Evolutionary conservation across 1,284 basidiomycete species (phyloP), one percentile per base, ranked within the genome.

Genomic region (Malassezia dermatis): DNA sequence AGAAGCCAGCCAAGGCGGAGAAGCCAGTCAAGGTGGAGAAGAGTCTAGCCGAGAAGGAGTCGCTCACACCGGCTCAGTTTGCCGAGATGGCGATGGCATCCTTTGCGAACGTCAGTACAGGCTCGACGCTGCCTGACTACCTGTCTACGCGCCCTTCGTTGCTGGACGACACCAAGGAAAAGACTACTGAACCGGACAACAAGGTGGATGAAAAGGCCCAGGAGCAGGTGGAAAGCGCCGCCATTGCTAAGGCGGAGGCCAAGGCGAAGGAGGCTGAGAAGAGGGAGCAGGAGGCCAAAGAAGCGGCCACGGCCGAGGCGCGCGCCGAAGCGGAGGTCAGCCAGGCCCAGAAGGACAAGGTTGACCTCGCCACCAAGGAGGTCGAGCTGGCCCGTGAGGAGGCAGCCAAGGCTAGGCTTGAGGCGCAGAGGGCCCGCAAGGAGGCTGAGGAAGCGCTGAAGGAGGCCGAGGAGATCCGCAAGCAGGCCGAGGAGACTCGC

Each of bases 71-170:
- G 12, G 32, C 34, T 19, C 46, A 48, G 34, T 48, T 48, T 28
- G 46, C 46, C 11, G 46, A 48, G 24, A 48, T 48, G 32, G 28
- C 46, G 15, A 48, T 48, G 46, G 46, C 46, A 4, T n/a, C 27
- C 4, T 48, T 48, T 39, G 17, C 17, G 7, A 48, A 21, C 30
- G 15, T 48, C 17, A 19, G 46, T 13, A 37, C 46, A 2, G 46
- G 46, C 35, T 48, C 46, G 32, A 48, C 46, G 12, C 46, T 48
- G 31, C 46, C 46, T 10, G 46, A 48, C 46, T 48, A 48, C 34
- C 46, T 48, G 1, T 48, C 46, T 3, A 26, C 8, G 46, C 32
- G 23, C 15, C 34, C 46, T 7, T 23, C 23, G 32, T 7, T 17
- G 19, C 37, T 41, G 17, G n/a, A 23, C 30, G 42, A 23, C 11